A percentile compares a stretch with the other conserved stretches of the same genome.
These are phyloP conservation scores for Stemphylium lycopersici DNA, from an alignment of 2,329 filamentous ascomycete genomes.

Conservation along the genomic window DNA sequence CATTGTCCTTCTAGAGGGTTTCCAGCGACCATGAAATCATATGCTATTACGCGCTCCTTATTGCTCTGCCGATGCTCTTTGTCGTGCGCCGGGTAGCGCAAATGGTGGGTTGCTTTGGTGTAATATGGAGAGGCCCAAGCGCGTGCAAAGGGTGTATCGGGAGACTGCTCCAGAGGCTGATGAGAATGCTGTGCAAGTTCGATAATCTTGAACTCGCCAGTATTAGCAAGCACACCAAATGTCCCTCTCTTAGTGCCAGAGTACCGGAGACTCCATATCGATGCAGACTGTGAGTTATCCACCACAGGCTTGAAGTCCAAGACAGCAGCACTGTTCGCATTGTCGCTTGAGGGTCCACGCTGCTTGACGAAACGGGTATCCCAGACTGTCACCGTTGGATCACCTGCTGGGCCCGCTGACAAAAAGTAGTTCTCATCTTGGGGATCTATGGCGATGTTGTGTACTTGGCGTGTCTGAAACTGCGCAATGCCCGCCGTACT, in stretches of 20 bases:
- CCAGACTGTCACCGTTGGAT: conserved; percentile 78
- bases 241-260: conserved; percentile 63
- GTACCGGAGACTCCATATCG: conserved; percentile 68
- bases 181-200: conserved; percentile 60
- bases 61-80: conserved; percentile 52
- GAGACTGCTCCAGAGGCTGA: conserved; percentile 27
- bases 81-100: conserved; percentile 55
- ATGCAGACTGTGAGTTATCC: conserved; percentile 55
- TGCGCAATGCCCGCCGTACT: conserved; percentile 55
- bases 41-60: conserved; percentile 61
- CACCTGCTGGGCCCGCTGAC: conserved; percentile 73
- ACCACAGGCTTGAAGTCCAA: conserved; percentile 64
- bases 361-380: conserved; percentile 65
- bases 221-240: conserved; percentile 64
- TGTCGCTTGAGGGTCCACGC: conserved; percentile 45
- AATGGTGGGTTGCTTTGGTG: conserved; percentile 50
- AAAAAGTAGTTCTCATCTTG: conserved; percentile 83
- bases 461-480: conserved; percentile 64
- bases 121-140: conserved; percentile 54
- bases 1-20: conserved; percentile 55
- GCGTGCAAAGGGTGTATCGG: conserved; percentile 29
- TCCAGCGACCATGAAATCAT: conserved; percentile 63
- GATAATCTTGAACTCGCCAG: conserved; percentile 63
- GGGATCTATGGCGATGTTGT: conserved; percentile 77
- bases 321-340: conserved; percentile 62